Base-by-base conservation (phyloP, 75 land plant genomes). In the Sequoia sempervirens region DNA sequence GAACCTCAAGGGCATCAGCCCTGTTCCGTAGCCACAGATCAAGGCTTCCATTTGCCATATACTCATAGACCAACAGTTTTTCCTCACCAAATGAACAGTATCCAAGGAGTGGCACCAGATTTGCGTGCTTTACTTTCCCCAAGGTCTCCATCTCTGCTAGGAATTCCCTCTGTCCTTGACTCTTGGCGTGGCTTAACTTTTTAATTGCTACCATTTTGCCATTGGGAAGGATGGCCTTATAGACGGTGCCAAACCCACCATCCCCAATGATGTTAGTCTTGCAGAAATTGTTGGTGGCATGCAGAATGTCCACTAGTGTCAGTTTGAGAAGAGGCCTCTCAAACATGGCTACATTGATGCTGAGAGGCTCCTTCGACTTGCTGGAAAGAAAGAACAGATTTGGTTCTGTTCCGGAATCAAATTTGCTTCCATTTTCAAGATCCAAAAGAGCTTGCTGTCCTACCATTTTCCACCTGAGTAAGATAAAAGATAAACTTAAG, bases 191-290 rank as follows among this genome's bases (percentile, higher is more conserved):
- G 79, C 82, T 89, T 9, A 92, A 86, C 88, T 84, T 88, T 87
- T 92, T 90, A 3, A 92, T 83, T 30, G 93, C 89, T 14, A 89
- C 92, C 11, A 73, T 83, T 56, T 69, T 85, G 12, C 92, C 95
- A 85, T 90, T 87, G 13, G 86, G 88, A 56, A 91, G 82, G 13
- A 54, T 36, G 2, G 93, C 91, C 80, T 87, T 90, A 85, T 90
- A 92, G 0, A 92, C 91, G 2, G 91, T 92, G 5, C 95, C 95
- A 40, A 92, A 94, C 0, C 95, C 95, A 15, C 94, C 95, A 79
- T 92, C 94, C 8, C 94, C 92, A 32, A 92, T 92, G 9, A 94
- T 88, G 81, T 92, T 91, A 45, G 91, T 84, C 88, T 91, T 90
- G 86, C 91, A 90, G 87, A 94, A 94, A 43, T 88, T 89, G 85